Evolutionary conservation across 495 filamentous ascomycete species (phyloP), one percentile per base, ranked within the genome.

Genomic region (Lepidopterella palustris): DNA sequence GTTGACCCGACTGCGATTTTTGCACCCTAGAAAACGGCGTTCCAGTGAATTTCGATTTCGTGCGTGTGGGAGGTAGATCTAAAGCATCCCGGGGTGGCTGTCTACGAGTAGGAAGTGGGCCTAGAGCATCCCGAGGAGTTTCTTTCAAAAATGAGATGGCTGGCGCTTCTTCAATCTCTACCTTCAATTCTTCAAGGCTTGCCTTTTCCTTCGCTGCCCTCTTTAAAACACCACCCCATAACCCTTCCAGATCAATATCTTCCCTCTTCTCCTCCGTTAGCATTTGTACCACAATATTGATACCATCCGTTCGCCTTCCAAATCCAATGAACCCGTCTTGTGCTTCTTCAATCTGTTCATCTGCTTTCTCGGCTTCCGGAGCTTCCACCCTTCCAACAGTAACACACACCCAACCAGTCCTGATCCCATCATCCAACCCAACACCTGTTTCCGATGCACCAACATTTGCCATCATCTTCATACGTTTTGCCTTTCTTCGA

Each of bases 391-490:
- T 78, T 1, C 91, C 90, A 1, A 90, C 77, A 72, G 95, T 92
- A 42, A 97, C 88, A 73, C 95, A 98, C 8, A 98, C 87, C 93
- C 93, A 98, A 0, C 90, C 91, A 15, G 91, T 95, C 26, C 82
- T 82, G 35, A 95, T 88, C 0, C 90, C 92, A 65, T 96, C 90
- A 65, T 95, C 84, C 0, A 70, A 65, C 4, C 67, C 70, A 65
- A 35, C 73, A 65, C 15, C 73, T 78, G 73, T 58, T 2, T 71
- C 82, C 61, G 60, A 76, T 70, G 58, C 78, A 23, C 84, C 84
- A 8, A 80, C 78, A 47, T 74, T 79, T 15, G 84, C 86, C 28
- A 93, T 70, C 53, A 96, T 72, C 71, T 85, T 87, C 13, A 88
- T 87, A 57, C 88, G 81, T 67, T 85, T 87, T n/a, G 83, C 84